Evolutionary conservation across 2,329 filamentous ascomycete species (phyloP).

Genomic region (Annulohypoxylon truncatum): DNA sequence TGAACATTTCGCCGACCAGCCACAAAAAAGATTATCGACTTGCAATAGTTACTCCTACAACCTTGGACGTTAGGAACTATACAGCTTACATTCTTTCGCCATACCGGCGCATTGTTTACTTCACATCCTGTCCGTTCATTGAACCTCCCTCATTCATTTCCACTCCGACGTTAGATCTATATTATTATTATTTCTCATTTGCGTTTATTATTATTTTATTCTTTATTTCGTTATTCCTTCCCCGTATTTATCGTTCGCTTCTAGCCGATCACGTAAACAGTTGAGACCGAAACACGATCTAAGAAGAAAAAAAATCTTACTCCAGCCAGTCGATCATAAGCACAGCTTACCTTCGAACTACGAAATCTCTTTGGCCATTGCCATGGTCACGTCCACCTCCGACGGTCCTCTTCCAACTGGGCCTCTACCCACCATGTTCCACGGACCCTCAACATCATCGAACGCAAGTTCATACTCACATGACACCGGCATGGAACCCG

Average conservation of each 20-base stretch:
- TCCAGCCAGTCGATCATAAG: background rate
- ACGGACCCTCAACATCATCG: constrained; percentile 44
- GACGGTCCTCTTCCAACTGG: constrained; percentile 37
- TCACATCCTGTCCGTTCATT: constrained; percentile 31
- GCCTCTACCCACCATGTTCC: constrained; percentile 33
- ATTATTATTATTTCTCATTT: constrained; percentile 8
- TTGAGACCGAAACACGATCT: background rate
- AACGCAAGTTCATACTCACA: constrained; percentile 47
- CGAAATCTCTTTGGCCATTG: constrained; percentile 5
- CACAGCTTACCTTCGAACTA: constrained; percentile 2
- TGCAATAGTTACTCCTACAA: background rate
- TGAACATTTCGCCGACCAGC: constrained; percentile 27
- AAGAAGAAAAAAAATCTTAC: background rate
- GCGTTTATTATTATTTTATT: background rate
- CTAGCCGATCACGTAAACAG: constrained; percentile 7
- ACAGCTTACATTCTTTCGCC: constrained; percentile 41
- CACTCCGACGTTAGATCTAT: constrained; percentile 10
- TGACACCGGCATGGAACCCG: constrained; percentile 45
- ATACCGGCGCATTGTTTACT: constrained; percentile 34
- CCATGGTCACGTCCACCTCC: constrained; percentile 39
- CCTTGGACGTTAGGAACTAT: constrained; percentile 5
- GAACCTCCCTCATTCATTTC: constrained; percentile 20
- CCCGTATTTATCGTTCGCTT: background rate
- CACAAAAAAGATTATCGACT: constrained; percentile 29
- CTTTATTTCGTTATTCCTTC: background rate